Base-by-base conservation (phyloP, 768 basidiomycete genomes). In the Lactarius pseudohatsudake region DNA sequence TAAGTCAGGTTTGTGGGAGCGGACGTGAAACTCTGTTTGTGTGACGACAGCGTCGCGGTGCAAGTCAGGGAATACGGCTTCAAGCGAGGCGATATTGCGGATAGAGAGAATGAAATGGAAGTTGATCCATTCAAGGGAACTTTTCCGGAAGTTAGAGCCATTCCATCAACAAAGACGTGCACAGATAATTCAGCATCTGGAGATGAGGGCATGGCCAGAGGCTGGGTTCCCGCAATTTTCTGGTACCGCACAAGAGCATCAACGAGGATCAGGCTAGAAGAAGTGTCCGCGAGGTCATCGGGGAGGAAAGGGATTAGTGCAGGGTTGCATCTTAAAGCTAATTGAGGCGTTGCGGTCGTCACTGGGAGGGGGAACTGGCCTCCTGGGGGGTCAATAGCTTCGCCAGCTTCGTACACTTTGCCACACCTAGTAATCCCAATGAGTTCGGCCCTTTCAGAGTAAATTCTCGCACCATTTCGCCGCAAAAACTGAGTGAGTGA, bases 281-380 rank as follows among this genome's bases (percentile, higher is more conserved):
- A 56, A n/a, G 68, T 20, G 30, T 62, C 28, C 4, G 57, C 7
- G 22, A 43, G 41, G 64, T 84, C 83, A 50, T 78, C 77, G 11
- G 78, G 74, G 2, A 84, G 77, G 73, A 82, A 85, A 2, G 83
- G 83, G 45, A 78, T 78, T 55, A 83, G 77, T 7, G 72, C 79
- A 1, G 82, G 83, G 1, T 79, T 75, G 66, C 83, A 85, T 54
- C 81, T 79, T 54, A 85, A 77, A 0, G 79, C 79, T 1, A 84
- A 73, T 16, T 83, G 75, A 10, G 83, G 79, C 8, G 69, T 67
- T 3, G 71, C 22, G 4, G 80, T 81, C 3, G 68, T 62, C 0
- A 71, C 69, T 1, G 81, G 80, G 1, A 77, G 62, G 8, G 75
- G 74, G 64, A 84, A 85, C 60, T 79, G 76, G 2, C 83, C 82